Conservation (phyloP, 2,329 filamentous ascomycete species). For the Ascochyta lentis region DNA sequence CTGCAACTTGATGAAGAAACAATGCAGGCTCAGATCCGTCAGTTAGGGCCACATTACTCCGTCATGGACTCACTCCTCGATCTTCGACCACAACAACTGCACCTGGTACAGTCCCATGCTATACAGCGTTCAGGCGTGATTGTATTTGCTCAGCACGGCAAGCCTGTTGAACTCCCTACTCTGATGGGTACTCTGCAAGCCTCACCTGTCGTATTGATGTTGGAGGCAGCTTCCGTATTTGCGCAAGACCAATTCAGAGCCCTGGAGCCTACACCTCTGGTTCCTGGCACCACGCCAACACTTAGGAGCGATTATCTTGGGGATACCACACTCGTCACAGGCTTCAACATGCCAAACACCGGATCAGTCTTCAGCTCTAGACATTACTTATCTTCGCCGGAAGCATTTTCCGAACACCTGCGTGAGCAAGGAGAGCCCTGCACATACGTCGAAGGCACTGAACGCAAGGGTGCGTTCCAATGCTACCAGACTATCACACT, state of each 20-base stretch:
- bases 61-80: conserved; percentile 24
- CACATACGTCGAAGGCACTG: background rate
- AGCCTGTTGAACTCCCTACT: background rate
- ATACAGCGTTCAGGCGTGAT: conserved; percentile 23
- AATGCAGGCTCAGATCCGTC: background rate
- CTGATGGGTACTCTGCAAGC: background rate
- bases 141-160: conserved; percentile 20
- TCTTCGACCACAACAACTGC: conserved; percentile 22
- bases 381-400: background rate
- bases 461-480: background rate
- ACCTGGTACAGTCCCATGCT: conserved; percentile 19
- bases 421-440: conserved; percentile 16
- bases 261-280: too few species aligned
- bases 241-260: background rate
- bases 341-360: background rate
- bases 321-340: background rate
- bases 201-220: conserved; percentile 1
- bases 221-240: background rate
- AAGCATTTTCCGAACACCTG: conserved; percentile 5
- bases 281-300: background rate
- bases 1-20: background rate
- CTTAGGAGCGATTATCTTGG: background rate
- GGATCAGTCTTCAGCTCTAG: background rate
- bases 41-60: conserved; percentile 16
- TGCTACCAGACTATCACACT: conserved; percentile 23